Base-by-base conservation (phyloP, 768 basidiomycete genomes). In the Nidularia sp. region DNA sequence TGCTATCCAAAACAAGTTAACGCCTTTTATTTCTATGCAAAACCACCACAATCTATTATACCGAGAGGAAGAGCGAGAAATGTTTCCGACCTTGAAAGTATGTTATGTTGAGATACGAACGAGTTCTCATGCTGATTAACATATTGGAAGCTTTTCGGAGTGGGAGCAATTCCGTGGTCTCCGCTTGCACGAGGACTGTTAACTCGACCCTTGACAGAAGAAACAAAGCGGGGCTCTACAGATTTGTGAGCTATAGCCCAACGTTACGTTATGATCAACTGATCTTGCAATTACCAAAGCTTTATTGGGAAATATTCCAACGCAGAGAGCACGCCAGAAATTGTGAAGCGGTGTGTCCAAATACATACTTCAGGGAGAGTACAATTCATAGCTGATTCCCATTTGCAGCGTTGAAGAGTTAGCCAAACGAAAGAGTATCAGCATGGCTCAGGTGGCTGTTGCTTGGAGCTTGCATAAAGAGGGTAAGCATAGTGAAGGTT, bases 11-110 rank as follows among this genome's bases (percentile, higher is more conserved):
- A 78, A 85, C 66, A 74, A 75, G 5, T 64, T 81, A 2, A 80
- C 78, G 0, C 79, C 77, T 2, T 85, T 85, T 67, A 79, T 85
- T 55, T 80, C 81, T 1, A 84, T 86, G 83, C 84, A 85, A 66
- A 85, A 85, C 58, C 79, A 81, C 56, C 77, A 86, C 61, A 80
- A 64, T 51, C 64, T 83, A 18, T 57, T 81, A 8, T 86, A 86
- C 58, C 70, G 85, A 6, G 85, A 86, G 60, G 84, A 86, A 62
- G 84, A 82, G 55, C 68, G 80, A 0, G 80, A 81, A 55, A 79
- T 83, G 76, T 78, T 83, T 56, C 84, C 85, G 0, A 77, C 75
- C 0, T 63, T 81, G 43, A 80, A 80, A 69, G 80, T 77, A 31
- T 33, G 48, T 13, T n/a, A 45, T 8, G 18, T 18, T 33, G 12